Evolutionary conservation across 352 stramenopile genomes (phyloP), one percentile per base, ranked within the genome.

Genomic region (Peronospora destructor): DNA sequence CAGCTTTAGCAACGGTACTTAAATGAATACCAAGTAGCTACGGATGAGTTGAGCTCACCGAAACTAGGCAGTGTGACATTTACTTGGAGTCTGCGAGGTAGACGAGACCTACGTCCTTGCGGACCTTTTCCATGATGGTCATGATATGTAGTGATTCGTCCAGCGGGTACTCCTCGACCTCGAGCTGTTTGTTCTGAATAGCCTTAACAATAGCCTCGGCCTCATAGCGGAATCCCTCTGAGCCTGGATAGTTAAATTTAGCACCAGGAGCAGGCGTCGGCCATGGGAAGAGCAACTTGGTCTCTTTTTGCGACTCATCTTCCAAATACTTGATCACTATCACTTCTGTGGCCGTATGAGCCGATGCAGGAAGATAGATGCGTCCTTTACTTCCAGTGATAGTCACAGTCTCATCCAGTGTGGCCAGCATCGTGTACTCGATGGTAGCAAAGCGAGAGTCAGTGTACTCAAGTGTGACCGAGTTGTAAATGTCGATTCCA

Each of bases 201-300:
- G 77, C 73, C 4, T 74, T 53, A 0, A 66, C 73, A 4, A 93
- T 78, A 0, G 79, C 74, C 35, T 82, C 68, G 0, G 71, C 81
- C 50, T 96, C 84, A 54, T 91, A 92, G n/a, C 68, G 53, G 42
- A 96, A 91, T 9, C 84, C 81, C 26, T 59, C 43, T 21, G 44
- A 59, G 44, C 52, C 52, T 10, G n/a, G 14, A 11, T 59, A 53
- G 14, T 53, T 59, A 33, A 59, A 59, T 0, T 19, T 45, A 9
- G 30, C 44, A 11, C 45, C 43, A 3, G 29, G n/a, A 33, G 30
- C 64, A 1, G 65, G 53, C 4, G 59, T 46, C 0, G 75, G 66
- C 26, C 61, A 57, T n/a, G 78, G 61, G 33, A 91, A 87, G 1
- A 58, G 36, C 16, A 73, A 56, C 30, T 54, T 59, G 5, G 64